Base-by-base conservation (phyloP, 805 yeast genomes). In the Ogataea ramenticola region DNA sequence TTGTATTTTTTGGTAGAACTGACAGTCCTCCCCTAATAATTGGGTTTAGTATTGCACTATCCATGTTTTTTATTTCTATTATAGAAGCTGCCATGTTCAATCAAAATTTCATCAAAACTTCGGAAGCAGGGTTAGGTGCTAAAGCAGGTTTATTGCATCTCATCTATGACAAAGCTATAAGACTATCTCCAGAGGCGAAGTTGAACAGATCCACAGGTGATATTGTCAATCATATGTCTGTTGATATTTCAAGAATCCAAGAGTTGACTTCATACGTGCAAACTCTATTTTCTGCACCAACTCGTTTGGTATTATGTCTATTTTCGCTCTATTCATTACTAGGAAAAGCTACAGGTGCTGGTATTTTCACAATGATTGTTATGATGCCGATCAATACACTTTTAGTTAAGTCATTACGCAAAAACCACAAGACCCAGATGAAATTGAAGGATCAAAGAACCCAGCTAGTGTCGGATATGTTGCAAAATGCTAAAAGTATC, bases 161-260 rank as follows among this genome's bases (percentile, higher is more conserved):
- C 49, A 66, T 87, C 20, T 88, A 82, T 58, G 74, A 77, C 39
- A 89, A 89, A 60, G 72, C 93, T 0, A 67, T 89, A 45, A 68
- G 60, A 17, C 64, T 89, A n/a, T 80, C 95, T 2, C 74, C 79
- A 8, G 80, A 79, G 40, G 77, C 88, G 8, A 74, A 82, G 47
- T 70, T 71, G 29, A 69, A 72, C 16, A 67, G 74, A 50, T 65
- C 87, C 2, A 75, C 90, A 2, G 95, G 96, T 51, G 95, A 86
- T 50, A 84, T 88, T 42, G 74, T 87, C 50, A 87, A 86, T 54
- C 70, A 82, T 55, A 74, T 86, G 67, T 77, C 93, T 17, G 90
- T 85, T 29, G 96, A 88, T 65, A 79, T 85, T 12, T 65, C 67
- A 40, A 70, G 84, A 48, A 65, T 87, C 26, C 85, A 80, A 55